These are phyloP conservation scores for Polyplosphaeria fusca DNA, from an alignment of 495 filamentous ascomycete species.

Conservation along the genomic window DNA sequence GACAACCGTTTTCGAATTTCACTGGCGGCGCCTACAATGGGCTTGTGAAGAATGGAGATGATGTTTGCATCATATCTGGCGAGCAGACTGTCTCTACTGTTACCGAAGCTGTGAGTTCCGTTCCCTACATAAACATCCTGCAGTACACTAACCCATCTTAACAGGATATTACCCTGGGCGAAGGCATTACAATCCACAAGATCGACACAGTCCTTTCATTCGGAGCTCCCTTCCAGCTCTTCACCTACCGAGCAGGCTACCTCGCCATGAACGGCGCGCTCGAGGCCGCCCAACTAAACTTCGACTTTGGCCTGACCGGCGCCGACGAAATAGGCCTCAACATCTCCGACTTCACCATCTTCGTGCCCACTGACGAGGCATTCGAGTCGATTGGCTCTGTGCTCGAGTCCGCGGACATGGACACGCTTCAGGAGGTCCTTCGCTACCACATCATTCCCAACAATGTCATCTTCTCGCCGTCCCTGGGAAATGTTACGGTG, in stretches of 20 bases:
- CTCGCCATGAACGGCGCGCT: conserved; percentile 10
- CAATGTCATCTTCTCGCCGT: conserved; percentile 15
- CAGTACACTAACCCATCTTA: not conserved
- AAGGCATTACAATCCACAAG: conserved; percentile 17
- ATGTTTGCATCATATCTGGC: conserved; percentile 16
- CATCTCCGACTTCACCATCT: conserved; percentile 19
- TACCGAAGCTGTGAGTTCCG: conserved; percentile 6
- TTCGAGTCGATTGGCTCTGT: conserved; percentile 16
- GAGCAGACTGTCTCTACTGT: conserved; percentile 10
- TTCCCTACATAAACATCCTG: not conserved
- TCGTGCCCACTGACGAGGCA: conserved; percentile 8
- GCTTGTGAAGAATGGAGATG: conserved; percentile 12
- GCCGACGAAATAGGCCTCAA: conserved; percentile 2
- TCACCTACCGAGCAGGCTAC: conserved; percentile 14
- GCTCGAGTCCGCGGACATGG: conserved; percentile 1
- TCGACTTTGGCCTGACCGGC: not conserved
- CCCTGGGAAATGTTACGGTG: conserved; percentile 11
- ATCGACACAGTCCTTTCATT: conserved; percentile 15
- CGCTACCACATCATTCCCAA: conserved; percentile 13
- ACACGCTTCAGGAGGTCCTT: conserved; percentile 13
- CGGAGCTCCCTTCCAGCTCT: conserved; percentile 12
- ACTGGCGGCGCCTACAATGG: conserved; percentile 17
- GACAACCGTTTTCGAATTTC: conserved; percentile 11
- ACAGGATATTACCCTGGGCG: conserved; percentile 10
- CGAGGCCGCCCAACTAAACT: conserved; percentile 5